Conservation (phyloP, 768 basidiomycete genomes). For the Suillus fuscotomentosus region DNA sequence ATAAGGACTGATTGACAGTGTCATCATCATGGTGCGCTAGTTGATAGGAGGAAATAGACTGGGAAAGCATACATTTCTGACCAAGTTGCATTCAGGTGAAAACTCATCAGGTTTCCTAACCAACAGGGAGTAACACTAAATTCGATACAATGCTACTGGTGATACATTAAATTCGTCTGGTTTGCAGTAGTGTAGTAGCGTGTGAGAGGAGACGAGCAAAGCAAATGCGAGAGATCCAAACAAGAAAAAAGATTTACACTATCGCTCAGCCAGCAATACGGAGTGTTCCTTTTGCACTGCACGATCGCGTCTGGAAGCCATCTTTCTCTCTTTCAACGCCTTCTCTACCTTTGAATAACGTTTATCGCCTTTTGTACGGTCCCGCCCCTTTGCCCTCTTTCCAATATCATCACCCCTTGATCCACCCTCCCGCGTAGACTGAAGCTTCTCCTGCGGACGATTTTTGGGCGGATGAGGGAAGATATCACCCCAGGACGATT, state of each 20-base stretch:
- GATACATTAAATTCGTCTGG: background rate
- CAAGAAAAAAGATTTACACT: slow-evolving; percentile 1
- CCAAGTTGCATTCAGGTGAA: background rate
- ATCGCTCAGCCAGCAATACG: slow-evolving; percentile 1
- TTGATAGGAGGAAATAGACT: background rate
- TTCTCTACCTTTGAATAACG: slow-evolving; percentile 29
- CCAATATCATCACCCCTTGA: slow-evolving; percentile 56
- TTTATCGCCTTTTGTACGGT: slow-evolving; percentile 21
- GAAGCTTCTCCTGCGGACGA: slow-evolving; percentile 60
- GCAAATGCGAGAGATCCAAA: background rate
- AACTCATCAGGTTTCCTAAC: background rate
- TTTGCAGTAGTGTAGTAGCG: background rate
- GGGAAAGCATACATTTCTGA: background rate
- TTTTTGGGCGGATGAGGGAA: slow-evolving; percentile 92
- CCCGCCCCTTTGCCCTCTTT: slow-evolving; percentile 38
- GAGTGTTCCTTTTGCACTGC: slow-evolving; percentile 1
- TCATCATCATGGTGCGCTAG: background rate
- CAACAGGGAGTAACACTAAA: background rate
- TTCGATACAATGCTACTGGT: background rate
- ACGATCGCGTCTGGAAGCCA: slow-evolving; percentile 21
- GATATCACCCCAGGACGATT: slow-evolving; percentile 90
- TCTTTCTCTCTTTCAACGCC: slow-evolving; percentile 39
- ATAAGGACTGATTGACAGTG: background rate
- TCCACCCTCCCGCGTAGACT: slow-evolving; percentile 30
- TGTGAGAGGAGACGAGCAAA: background rate